Conservation (phyloP, 805 yeast genomes). For the Candida silvicultrix region DNA sequence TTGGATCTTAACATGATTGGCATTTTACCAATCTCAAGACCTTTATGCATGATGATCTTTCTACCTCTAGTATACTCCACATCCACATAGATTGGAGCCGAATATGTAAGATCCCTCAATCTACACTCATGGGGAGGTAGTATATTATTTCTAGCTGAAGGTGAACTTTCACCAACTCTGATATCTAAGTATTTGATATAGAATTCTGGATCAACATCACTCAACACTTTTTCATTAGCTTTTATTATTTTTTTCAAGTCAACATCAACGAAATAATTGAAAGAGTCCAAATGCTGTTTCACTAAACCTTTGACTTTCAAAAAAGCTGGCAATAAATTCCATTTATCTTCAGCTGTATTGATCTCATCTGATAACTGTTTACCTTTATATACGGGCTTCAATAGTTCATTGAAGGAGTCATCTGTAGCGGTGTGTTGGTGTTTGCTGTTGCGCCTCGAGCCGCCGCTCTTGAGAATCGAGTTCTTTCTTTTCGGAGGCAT, state of each 20-base stretch:
- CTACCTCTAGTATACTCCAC: conserved; percentile 96
- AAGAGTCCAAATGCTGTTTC: conserved; percentile 97
- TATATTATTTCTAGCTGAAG: conserved; percentile 46
- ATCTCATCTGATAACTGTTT: conserved; percentile 82
- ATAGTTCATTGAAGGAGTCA: conserved; percentile 66
- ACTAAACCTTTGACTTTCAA: conserved; percentile 93
- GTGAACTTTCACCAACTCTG: conserved; percentile 77
- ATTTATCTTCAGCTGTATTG: conserved; percentile 89
- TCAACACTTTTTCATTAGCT: conserved; percentile 83
- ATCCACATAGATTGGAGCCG: conserved; percentile 94
- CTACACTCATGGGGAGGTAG: conserved; percentile 94
- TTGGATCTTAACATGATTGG: conserved; percentile 96
- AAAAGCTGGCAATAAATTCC: conserved; percentile 96
- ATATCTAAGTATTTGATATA: conserved; percentile 90
- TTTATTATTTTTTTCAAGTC: conserved; percentile 88
- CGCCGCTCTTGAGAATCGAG: conserved; percentile 5
- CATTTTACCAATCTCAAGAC: conserved; percentile 94
- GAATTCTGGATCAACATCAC: conserved; percentile 97
- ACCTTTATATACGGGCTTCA: conserved; percentile 81
- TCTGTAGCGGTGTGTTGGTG: conserved; percentile 29
- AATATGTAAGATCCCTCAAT: conserved; percentile 85
- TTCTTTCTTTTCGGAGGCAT: conserved; percentile 22
- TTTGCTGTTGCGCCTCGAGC: conserved; percentile 8
- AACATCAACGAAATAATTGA: conserved; percentile 89
- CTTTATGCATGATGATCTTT: conserved; percentile 82